Evolutionary conservation across 1,284 basidiomycete genomes (phyloP).

Genomic region (Leccinum pachyderme): DNA sequence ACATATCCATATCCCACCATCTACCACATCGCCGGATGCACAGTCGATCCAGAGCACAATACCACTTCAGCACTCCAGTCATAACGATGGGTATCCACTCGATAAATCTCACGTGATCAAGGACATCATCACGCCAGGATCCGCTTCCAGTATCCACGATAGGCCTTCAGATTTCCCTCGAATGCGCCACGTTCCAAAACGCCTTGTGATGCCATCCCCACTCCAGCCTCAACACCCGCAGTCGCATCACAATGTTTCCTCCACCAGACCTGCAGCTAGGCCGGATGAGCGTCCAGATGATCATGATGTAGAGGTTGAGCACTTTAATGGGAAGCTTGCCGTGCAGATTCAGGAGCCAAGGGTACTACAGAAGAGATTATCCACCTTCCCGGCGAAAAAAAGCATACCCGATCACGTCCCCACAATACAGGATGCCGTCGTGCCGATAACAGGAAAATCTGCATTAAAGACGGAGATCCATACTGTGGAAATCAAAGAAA

Average conservation of each 20-base stretch:
- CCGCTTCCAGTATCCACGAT: conserved; percentile 14
- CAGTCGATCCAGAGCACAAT: conserved; percentile 2
- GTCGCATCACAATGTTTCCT: conserved; percentile 7
- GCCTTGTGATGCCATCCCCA: conserved; percentile 65
- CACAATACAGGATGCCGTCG: conserved; percentile 13
- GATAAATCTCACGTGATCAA: conserved; percentile 8
- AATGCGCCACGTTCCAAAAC: conserved; percentile 51
- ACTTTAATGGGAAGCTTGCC: conserved; percentile 6
- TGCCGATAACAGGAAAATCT: conserved; percentile 10
- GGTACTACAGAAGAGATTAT: conserved; percentile 25
- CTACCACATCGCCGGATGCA: conserved; percentile 5
- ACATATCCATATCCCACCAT: conserved; percentile 2
- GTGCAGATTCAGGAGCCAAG: conserved; percentile 18
- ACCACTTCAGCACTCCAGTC: conserved; percentile 2
- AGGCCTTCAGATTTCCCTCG: conserved; percentile 30
- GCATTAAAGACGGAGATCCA: conserved; percentile 17
- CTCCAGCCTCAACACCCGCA: conserved; percentile 36
- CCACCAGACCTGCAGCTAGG: background rate
- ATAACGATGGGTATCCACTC: conserved; percentile 12
- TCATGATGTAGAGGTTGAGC: background rate
- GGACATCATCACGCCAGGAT: background rate
- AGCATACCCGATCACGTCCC: conserved; percentile 26
- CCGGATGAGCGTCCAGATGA: conserved; percentile 1
- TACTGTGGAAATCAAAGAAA: conserved; percentile 21
- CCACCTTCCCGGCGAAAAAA: conserved; percentile 24